Conservation (phyloP, 495 filamentous ascomycete species). For the Xylaria castorea region DNA sequence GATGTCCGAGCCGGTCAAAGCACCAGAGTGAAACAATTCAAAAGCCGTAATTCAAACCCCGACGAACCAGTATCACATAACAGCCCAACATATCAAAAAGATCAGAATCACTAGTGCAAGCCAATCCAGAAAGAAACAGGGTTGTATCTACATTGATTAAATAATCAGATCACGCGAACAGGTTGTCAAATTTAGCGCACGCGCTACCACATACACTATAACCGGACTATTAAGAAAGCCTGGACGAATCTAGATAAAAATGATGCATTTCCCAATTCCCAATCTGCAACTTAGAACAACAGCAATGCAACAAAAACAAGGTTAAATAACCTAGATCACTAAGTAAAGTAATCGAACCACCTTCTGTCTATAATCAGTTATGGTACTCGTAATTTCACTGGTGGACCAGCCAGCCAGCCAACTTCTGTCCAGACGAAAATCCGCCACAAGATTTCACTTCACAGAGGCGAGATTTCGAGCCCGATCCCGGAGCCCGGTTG, state of each 20-base stretch:
- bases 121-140: background rate
- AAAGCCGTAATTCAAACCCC: conserved; percentile 8
- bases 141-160: background rate
- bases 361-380: background rate
- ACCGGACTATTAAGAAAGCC: background rate
- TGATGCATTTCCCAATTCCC: background rate
- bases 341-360: background rate
- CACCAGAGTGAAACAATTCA: conserved; percentile 8
- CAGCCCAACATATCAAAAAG: background rate
- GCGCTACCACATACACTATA: conserved; percentile 13
- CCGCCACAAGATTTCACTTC: background rate
- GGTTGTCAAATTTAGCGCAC: conserved; percentile 10
- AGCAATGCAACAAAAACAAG: background rate
- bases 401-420: background rate
- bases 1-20: background rate
- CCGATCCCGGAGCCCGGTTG: conserved; percentile 31
- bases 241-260: background rate
- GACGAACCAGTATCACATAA: background rate
- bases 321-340: background rate
- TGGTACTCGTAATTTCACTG: background rate
- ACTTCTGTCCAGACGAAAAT: background rate
- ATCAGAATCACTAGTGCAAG: background rate
- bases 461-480: conserved; percentile 32
- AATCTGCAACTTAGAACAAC: background rate
- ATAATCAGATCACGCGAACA: background rate